A percentile compares a stretch with the other conserved stretches of the same genome.
Evolutionary conservation across 2,329 filamentous ascomycete species (phyloP).

Genomic region (Fusarium sp.): DNA sequence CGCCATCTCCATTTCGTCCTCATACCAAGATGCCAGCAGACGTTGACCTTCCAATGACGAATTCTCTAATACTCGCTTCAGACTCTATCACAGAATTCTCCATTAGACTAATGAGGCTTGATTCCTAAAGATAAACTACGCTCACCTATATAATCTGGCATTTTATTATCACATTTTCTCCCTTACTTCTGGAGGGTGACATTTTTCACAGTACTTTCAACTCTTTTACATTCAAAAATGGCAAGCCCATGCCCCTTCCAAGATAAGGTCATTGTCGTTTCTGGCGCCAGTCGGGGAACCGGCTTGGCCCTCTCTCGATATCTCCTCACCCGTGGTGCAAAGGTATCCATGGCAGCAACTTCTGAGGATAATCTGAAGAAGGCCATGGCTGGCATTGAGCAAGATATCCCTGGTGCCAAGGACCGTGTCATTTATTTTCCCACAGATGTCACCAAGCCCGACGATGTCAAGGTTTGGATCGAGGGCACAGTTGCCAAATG

Average conservation of each 20-base stretch:
- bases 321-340: conserved; percentile 58
- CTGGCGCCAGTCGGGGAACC: conserved; percentile 69
- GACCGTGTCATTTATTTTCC: conserved; percentile 42
- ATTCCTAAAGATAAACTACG: neutral
- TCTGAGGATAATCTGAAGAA: conserved; percentile 47
- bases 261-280: conserved; percentile 72
- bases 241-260: conserved; percentile 44
- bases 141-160: conserved; percentile 26
- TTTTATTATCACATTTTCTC: neutral
- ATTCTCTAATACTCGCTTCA: neutral
- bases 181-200: neutral
- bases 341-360: conserved; percentile 49
- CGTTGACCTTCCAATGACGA: neutral
- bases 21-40: neutral
- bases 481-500: conserved; percentile 49
- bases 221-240: conserved; percentile 20
- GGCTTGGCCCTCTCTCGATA: conserved; percentile 64
- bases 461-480: conserved; percentile 53
- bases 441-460: conserved; percentile 51
- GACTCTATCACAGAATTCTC: neutral
- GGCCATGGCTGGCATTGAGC: conserved; percentile 41
- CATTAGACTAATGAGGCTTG: neutral
- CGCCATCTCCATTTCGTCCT: neutral
- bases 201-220: neutral
- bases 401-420: conserved; percentile 40